phyloP scores from a whole-genome alignment of 192 early-diverging fungal genomes.

The Gryganskiella cystojenkinii region DNA sequence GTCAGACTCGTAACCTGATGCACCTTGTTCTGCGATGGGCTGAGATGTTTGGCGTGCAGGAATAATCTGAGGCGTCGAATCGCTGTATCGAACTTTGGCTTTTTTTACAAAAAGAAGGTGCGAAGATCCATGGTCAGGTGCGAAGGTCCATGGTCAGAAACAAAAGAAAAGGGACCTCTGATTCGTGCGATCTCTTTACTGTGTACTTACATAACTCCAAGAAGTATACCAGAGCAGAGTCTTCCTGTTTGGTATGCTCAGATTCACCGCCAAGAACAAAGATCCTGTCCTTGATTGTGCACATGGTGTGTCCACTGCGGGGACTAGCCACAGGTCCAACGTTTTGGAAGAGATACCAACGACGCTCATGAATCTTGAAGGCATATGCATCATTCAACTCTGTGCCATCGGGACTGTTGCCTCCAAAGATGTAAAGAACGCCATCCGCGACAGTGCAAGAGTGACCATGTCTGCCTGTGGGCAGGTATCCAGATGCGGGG shows the following conservation, averaged over 20 bases:
- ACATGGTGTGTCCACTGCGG: constrained; percentile 58
- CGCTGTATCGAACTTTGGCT: constrained; percentile 41
- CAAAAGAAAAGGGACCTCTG: neutral
- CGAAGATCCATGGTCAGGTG: too few species aligned
- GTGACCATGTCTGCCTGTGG: constrained; percentile 55
- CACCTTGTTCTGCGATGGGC: constrained; percentile 1
- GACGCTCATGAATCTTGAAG: constrained; percentile 60
- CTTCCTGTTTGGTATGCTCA: constrained; percentile 45
- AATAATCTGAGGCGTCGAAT: constrained; percentile 13
- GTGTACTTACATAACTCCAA: constrained; percentile 23
- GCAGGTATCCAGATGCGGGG: constrained; percentile 58
- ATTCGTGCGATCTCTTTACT: neutral
- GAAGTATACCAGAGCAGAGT: constrained; percentile 51
- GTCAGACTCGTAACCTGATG: constrained; percentile 11
- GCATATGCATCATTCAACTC: constrained; percentile 62
- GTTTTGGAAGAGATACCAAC: constrained; percentile 70
- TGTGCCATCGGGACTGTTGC: constrained; percentile 53
- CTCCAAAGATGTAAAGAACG: constrained; percentile 67
- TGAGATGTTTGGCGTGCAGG: constrained; percentile 38
- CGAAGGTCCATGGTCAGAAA: too few species aligned
- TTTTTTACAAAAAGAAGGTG: neutral
- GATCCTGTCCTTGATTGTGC: constrained; percentile 54
- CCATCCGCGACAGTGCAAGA: constrained; percentile 57
- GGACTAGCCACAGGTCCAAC: constrained; percentile 64
- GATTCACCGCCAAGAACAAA: constrained; percentile 67